Conservation (phyloP, 768 basidiomycete species). For the Podaxis mareebaensis region DNA sequence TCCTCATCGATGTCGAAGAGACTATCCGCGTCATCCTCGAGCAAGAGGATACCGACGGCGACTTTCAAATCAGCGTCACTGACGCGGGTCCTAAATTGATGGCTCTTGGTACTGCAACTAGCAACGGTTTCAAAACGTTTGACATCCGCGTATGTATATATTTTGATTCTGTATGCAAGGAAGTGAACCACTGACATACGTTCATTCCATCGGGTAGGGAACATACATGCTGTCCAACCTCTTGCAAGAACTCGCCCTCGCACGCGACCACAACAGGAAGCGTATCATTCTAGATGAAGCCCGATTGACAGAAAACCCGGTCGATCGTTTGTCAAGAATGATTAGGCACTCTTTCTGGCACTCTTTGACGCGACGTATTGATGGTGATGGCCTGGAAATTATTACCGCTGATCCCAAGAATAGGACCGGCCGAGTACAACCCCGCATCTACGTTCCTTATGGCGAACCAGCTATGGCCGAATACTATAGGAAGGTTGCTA, state of each 20-base stretch:
- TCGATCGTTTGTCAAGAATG: constrained; percentile 95
- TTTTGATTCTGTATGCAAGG: too few species aligned
- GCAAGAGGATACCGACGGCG: constrained; percentile 96
- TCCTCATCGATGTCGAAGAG: constrained; percentile 97
- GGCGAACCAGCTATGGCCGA: constrained; percentile 93
- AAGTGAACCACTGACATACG: background rate
- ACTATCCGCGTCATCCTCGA: constrained; percentile 95
- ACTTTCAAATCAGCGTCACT: constrained; percentile 94
- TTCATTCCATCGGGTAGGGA: constrained; percentile 50
- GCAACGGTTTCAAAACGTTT: constrained; percentile 97
- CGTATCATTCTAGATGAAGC: constrained; percentile 98
- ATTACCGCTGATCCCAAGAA: constrained; percentile 99
- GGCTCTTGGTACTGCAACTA: constrained; percentile 93
- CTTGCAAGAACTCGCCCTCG: constrained; percentile 96
- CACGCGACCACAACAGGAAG: constrained; percentile 92
- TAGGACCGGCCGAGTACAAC: constrained; percentile 84
- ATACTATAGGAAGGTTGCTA: constrained; percentile 90
- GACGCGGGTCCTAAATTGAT: constrained; percentile 97
- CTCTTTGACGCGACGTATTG: constrained; percentile 93
- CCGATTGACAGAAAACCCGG: constrained; percentile 96
- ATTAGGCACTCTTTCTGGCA: constrained; percentile 99
- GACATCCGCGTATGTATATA: constrained; percentile 76
- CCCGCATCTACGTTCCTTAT: constrained; percentile 93
- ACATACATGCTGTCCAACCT: constrained; percentile 99
- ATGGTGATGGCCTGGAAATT: constrained; percentile 95